Conservation (phyloP, 495 filamentous ascomycete species). For the Daldinia childiae region DNA sequence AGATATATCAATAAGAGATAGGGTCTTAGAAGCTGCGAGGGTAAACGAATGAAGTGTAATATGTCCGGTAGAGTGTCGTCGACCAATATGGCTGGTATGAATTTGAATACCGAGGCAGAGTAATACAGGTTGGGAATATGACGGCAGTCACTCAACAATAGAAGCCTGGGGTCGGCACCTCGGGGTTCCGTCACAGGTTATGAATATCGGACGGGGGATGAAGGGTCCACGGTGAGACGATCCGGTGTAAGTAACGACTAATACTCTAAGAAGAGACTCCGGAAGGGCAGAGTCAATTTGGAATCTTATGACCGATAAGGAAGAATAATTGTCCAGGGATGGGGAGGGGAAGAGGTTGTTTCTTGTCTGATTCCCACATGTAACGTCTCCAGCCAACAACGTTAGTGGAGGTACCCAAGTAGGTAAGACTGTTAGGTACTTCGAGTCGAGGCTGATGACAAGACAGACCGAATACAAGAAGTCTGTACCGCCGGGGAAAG, state of each 20-base stretch:
- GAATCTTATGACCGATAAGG: slow-evolving; percentile 26
- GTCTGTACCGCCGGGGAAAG: slow-evolving; percentile 30
- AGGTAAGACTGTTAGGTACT: slow-evolving; percentile 25
- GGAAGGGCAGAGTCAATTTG: slow-evolving; percentile 10
- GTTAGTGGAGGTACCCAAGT: slow-evolving; percentile 22
- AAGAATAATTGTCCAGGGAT: slow-evolving; percentile 28
- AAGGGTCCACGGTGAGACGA: slow-evolving; percentile 9
- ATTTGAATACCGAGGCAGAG: slow-evolving; percentile 25
- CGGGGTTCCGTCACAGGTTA: slow-evolving; percentile 20
- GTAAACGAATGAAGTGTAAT: slow-evolving; percentile 18
- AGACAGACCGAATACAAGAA: slow-evolving; percentile 16
- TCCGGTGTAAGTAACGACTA: slow-evolving; percentile 15
- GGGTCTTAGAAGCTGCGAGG: slow-evolving; percentile 1
- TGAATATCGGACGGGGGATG: background rate
- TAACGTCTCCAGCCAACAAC: slow-evolving; percentile 36
- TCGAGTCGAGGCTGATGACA: slow-evolving; percentile 38
- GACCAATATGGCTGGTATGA: slow-evolving; percentile 17
- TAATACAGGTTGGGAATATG: slow-evolving; percentile 23
- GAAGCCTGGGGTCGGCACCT: slow-evolving; percentile 15
- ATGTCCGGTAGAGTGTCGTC: slow-evolving; percentile 2
- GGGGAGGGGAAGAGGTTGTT: slow-evolving; percentile 25
- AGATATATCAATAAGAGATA: slow-evolving; percentile 13
- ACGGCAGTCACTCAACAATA: slow-evolving; percentile 17
- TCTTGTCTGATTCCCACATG: slow-evolving; percentile 39
- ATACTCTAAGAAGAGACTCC: slow-evolving; percentile 9